Evolutionary conservation across 2,329 filamentous ascomycete species (phyloP).

Genomic region (Aspergillus glaucus): DNA sequence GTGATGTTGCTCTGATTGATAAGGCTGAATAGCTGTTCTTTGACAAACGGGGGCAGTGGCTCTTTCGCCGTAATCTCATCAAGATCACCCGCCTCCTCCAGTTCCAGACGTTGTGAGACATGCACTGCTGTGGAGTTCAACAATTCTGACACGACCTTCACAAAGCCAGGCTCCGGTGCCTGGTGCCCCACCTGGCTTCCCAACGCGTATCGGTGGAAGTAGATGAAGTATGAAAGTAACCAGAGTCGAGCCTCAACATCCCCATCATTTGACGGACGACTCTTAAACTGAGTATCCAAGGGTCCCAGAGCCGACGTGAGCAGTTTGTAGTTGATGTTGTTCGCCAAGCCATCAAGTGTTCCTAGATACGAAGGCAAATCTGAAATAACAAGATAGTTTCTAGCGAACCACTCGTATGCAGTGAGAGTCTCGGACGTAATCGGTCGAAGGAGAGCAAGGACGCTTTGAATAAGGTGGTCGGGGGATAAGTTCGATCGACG

Average conservation of each 20-base stretch:
- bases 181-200: constrained; percentile 30
- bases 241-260: constrained; percentile 45
- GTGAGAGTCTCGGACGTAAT: constrained; percentile 39
- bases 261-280: constrained; percentile 23
- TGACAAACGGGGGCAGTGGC: constrained; percentile 50
- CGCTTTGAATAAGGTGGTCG: constrained; percentile 24
- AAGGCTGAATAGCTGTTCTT: constrained; percentile 60
- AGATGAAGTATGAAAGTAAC: constrained; percentile 56
- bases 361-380: constrained; percentile 33
- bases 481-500: constrained; percentile 17
- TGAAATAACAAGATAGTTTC: constrained; percentile 42
- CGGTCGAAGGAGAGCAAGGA: constrained; percentile 38
- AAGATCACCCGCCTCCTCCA: constrained; percentile 24
- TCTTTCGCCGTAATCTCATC: constrained; percentile 22
- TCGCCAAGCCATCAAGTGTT: constrained; percentile 38
- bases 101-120: constrained; percentile 47
- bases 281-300: constrained; percentile 19
- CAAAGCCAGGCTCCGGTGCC: constrained; percentile 49
- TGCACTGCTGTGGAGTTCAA: constrained; percentile 52
- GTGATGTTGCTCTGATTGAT: constrained; percentile 71
- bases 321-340: constrained; percentile 47
- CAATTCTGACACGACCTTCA: constrained; percentile 50
- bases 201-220: constrained; percentile 47
- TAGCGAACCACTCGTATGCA: constrained; percentile 41
- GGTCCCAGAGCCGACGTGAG: constrained; percentile 34